Percentiles rank a stretch among this genome's conserved stretches.
phyloP scores from a whole-genome alignment of 164 flowering plant genomes.

The Kingdonia uniflora region DNA sequence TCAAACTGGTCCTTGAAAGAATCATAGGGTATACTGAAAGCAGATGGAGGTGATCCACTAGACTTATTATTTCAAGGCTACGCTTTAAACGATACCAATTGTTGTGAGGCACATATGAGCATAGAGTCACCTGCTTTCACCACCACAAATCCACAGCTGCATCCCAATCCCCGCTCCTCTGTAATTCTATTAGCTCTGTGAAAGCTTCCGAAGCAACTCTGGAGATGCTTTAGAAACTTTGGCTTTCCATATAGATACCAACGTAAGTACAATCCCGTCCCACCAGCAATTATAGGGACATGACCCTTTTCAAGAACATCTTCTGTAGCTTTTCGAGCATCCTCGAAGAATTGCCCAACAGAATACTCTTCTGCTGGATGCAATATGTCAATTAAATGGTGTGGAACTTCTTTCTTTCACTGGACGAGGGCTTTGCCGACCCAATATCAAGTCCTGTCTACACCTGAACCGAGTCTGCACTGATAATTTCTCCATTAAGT shows the following conservation, averaged over 20 bases:
- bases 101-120: constrained; percentile 56
- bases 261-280: constrained; percentile 86
- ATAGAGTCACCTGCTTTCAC: constrained; percentile 71
- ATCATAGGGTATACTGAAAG: constrained; percentile 78
- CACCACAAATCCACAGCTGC: constrained; percentile 78
- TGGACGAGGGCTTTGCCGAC: too few species aligned
- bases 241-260: constrained; percentile 99
- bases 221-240: constrained; percentile 73
- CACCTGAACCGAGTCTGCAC: too few species aligned
- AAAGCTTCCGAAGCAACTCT: constrained; percentile 60
- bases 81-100: constrained; percentile 90
- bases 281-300: constrained; percentile 89
- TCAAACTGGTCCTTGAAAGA: constrained; percentile 46
- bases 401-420: constrained; percentile 64
- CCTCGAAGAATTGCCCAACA: constrained; percentile 81
- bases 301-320: constrained; percentile 52
- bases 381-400: constrained; percentile 82
- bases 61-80: constrained; percentile 90
- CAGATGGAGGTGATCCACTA: constrained; percentile 88
- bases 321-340: constrained; percentile 71
- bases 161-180: constrained; percentile 64
- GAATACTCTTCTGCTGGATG: constrained; percentile 91
- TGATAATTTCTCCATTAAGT: too few species aligned
- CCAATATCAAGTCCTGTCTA: too few species aligned
- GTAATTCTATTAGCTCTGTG: constrained; percentile 45